Evolutionary conservation across 306 rosid species (phyloP), one percentile per base, ranked within the genome.

Genomic region (Macrotyloma uniflorum): DNA sequence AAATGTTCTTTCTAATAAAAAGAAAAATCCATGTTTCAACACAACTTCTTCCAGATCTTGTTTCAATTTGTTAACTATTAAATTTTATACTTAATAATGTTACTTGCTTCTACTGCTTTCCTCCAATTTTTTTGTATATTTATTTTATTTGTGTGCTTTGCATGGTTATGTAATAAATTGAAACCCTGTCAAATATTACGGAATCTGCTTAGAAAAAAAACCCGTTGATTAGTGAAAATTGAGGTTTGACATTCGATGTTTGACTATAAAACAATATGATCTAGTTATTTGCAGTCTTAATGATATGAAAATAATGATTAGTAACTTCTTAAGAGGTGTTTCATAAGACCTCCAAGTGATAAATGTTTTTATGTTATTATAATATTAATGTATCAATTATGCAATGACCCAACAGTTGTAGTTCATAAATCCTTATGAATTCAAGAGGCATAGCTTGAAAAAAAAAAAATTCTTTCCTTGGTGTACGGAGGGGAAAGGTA

Each of bases 181-280:
- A 72, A 66, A 66, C 36, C 5, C 26, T 3, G 5, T 65, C 28
- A 26, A 62, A 36, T 63, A 65, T 76, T 63, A 36, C 46, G 16
- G 20, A 30, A 50, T 68, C 26, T 26, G 8, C 47, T 6, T 16
- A 38, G 36, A 53, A 49, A 57, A 26, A 23, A 61, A 36, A 38
- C 59, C 68, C 68, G 20, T 49, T 57, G 50, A 53, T 12, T 30
- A 63, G 53, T 63, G 79, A 64, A 53, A 43, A 66, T 66, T 50
- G 22, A 11, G 51, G 46, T 20, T 20, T 36, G 59, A 43, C 13
- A 26, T 28, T 74, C 14, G 10, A 2, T 42, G 8, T 74, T 18
- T 53, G 5, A 58, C 33, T 40, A 74, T 47, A 62, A 23, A 12
- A 18, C 24, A 35, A 9, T 15, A 22, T 22, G 38, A 24, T 65